phyloP scores from a whole-genome alignment of 495 filamentous ascomycete species.

The Daldinia loculata region DNA sequence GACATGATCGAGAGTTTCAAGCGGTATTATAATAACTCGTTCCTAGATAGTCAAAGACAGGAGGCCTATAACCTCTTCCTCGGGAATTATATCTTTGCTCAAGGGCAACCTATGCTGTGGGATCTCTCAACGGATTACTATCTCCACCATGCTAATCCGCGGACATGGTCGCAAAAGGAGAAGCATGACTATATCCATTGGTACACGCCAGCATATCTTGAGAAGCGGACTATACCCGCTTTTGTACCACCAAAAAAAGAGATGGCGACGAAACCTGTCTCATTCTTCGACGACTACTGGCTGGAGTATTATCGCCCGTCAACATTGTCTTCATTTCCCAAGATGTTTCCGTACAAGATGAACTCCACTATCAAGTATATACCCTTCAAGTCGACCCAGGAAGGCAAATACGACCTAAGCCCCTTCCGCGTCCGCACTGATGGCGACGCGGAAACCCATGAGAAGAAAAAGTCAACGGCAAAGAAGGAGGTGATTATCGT shows the following conservation, averaged over 20 bases:
- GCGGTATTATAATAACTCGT: slow-evolving; percentile 98
- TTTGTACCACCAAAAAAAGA: slow-evolving; percentile 55
- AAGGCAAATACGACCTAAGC: slow-evolving; percentile 79
- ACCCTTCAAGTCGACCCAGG: slow-evolving; percentile 73
- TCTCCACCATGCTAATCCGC: slow-evolving; percentile 87
- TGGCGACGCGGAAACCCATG: slow-evolving; percentile 54
- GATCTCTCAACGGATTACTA: slow-evolving; percentile 96
- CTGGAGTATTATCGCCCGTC: slow-evolving; percentile 95
- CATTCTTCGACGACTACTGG: slow-evolving; percentile 93
- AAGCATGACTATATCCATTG: slow-evolving; percentile 79
- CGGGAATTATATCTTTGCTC: slow-evolving; percentile 91
- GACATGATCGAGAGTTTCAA: slow-evolving; percentile 99
- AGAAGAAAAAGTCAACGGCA: slow-evolving; percentile 55
- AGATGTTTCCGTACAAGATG: slow-evolving; percentile 89
- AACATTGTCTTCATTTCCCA: slow-evolving; percentile 82
- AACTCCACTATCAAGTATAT: slow-evolving; percentile 86
- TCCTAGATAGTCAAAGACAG: slow-evolving; percentile 93
- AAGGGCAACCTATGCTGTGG: slow-evolving; percentile 97
- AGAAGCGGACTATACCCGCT: slow-evolving; percentile 63
- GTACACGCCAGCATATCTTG: slow-evolving; percentile 82
- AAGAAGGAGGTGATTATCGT: slow-evolving; percentile 71
- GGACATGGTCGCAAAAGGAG: slow-evolving; percentile 70
- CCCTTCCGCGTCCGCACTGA: slow-evolving; percentile 80
- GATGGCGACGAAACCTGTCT: slow-evolving; percentile 63
- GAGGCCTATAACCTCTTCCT: slow-evolving; percentile 98